Percentiles rank a stretch among this genome's conserved stretches.
These are phyloP conservation scores for Daldinia childiae DNA, from an alignment of 495 filamentous ascomycete species.

Conservation along the genomic window DNA sequence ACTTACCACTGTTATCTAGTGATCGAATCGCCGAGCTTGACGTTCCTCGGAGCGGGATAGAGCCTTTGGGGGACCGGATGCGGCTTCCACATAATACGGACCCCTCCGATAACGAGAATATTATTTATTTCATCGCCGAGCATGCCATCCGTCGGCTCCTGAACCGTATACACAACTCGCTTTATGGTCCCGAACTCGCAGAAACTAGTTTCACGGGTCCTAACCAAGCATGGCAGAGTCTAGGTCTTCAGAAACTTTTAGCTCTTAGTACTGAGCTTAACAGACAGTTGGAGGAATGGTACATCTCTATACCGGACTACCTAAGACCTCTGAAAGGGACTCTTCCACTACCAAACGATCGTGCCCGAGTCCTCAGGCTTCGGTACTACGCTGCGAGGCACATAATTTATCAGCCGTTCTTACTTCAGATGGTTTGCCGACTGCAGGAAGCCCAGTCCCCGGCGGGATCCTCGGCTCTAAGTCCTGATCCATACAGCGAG, in stretches of 20 bases:
- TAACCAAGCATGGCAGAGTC: conserved; percentile 44
- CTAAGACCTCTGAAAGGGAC: conserved; percentile 45
- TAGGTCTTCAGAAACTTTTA: conserved; percentile 44
- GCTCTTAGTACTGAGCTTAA: conserved; percentile 49
- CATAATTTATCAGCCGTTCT: conserved; percentile 50
- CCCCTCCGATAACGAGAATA: conserved; percentile 46
- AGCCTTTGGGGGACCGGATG: conserved; percentile 48
- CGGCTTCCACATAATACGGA: conserved; percentile 48
- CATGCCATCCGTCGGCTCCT: conserved; percentile 50
- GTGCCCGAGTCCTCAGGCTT: conserved; percentile 47
- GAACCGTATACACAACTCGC: conserved; percentile 52
- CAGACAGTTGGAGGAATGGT: conserved; percentile 52
- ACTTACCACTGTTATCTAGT: conserved; percentile 25
- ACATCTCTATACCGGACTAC: conserved; percentile 50
- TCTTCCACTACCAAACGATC: conserved; percentile 40
- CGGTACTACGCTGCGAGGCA: conserved; percentile 51
- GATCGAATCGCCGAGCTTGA: conserved; percentile 51
- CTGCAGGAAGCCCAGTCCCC: conserved; percentile 42
- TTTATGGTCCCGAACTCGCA: conserved; percentile 46
- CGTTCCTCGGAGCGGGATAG: conserved; percentile 47
- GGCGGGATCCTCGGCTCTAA: conserved; percentile 27
- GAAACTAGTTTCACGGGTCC: conserved; percentile 32
- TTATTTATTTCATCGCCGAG: conserved; percentile 50
- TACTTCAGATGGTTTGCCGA: conserved; percentile 43
- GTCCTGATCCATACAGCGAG: conserved; percentile 39